Percentiles rank a stretch among this genome's conserved stretches.
Evolutionary conservation across 2,329 filamentous ascomycete genomes (phyloP).

Genomic region (Aureobasidium namibiae): DNA sequence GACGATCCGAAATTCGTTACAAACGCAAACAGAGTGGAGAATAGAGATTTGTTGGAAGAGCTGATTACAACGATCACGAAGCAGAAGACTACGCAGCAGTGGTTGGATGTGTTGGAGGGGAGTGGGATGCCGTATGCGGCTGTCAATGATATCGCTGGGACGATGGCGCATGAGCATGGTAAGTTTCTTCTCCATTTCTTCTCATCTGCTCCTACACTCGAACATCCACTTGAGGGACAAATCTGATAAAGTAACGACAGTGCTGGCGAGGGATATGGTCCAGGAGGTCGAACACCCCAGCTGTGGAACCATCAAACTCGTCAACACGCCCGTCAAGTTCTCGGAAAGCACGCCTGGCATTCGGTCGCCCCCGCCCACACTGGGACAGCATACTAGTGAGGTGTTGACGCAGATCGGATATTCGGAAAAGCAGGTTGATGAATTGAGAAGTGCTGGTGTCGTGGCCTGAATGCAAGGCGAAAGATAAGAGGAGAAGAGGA

Average conservation of each 20-base stretch:
- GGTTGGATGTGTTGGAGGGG: constrained; percentile 81
- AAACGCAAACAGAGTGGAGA: constrained; percentile 52
- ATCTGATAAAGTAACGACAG: constrained; percentile 26
- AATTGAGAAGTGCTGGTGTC: constrained; percentile 58
- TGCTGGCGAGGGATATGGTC: constrained; percentile 76
- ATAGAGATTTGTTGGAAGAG: constrained; percentile 69
- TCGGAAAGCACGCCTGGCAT: constrained; percentile 72
- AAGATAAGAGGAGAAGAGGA: no score
- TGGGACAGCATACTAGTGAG: constrained; percentile 82
- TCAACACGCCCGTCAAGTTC: constrained; percentile 93
- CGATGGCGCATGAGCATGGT: constrained; percentile 79
- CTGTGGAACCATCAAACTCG: constrained; percentile 79
- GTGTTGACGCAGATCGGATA: constrained; percentile 59
- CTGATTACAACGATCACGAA: constrained; percentile 69
- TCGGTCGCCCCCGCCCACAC: constrained; percentile 67
- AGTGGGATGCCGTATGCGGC: constrained; percentile 89
- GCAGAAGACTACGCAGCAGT: constrained; percentile 75
- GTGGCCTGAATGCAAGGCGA: constrained; percentile 40
- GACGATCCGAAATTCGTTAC: constrained; percentile 49
- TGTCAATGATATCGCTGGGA: constrained; percentile 83
- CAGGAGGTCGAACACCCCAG: constrained; percentile 72
- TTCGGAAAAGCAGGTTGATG: constrained; percentile 49
- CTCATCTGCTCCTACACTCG: no score
- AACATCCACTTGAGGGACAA: no score
- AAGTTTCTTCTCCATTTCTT: constrained; percentile 24